Evolutionary conservation across 2,329 filamentous ascomycete genomes (phyloP).

Genomic region (Calonectria honghensis): DNA sequence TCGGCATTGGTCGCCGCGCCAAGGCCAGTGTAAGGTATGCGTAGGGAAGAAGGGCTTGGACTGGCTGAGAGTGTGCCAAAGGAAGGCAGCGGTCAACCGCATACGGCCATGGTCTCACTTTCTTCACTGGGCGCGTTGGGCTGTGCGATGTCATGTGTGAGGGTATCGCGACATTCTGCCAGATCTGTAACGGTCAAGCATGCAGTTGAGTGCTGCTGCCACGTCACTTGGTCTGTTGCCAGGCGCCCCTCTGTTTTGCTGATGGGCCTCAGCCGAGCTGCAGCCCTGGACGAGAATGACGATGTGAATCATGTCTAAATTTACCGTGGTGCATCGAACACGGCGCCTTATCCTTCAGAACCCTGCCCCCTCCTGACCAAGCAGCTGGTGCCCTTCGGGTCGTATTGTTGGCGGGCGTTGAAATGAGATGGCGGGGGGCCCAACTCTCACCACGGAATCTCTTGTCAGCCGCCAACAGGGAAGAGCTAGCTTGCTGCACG

Average conservation of each 20-base stretch:
- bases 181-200: slow-evolving; percentile 44
- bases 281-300: slow-evolving; percentile 43
- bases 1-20: slow-evolving; percentile 5
- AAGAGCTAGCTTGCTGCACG: slow-evolving; percentile 44
- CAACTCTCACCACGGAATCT: slow-evolving; percentile 35
- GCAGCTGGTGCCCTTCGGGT: slow-evolving; percentile 51
- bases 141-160: slow-evolving; percentile 40
- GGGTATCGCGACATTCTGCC: slow-evolving; percentile 44
- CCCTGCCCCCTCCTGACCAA: slow-evolving; percentile 53
- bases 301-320: slow-evolving; percentile 51
- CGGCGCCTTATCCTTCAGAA: slow-evolving; percentile 46
- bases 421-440: slow-evolving; percentile 44
- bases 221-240: slow-evolving; percentile 47
- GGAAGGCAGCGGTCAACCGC: slow-evolving; percentile 12
- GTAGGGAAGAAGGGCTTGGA: slow-evolving; percentile 1
- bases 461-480: slow-evolving; percentile 45
- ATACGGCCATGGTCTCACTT: slow-evolving; percentile 16
- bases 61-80: slow-evolving; percentile 1
- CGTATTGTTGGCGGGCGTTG: slow-evolving; percentile 46
- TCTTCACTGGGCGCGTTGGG: slow-evolving; percentile 10
- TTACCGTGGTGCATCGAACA: slow-evolving; percentile 50
- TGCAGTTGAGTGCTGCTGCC: slow-evolving; percentile 46
- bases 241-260: slow-evolving; percentile 30
- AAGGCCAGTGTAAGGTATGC: slow-evolving; percentile 16
- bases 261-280: slow-evolving; percentile 40